phyloP scores from a whole-genome alignment of 2,329 filamentous ascomycete genomes.

The Nigrospora oryzae region DNA sequence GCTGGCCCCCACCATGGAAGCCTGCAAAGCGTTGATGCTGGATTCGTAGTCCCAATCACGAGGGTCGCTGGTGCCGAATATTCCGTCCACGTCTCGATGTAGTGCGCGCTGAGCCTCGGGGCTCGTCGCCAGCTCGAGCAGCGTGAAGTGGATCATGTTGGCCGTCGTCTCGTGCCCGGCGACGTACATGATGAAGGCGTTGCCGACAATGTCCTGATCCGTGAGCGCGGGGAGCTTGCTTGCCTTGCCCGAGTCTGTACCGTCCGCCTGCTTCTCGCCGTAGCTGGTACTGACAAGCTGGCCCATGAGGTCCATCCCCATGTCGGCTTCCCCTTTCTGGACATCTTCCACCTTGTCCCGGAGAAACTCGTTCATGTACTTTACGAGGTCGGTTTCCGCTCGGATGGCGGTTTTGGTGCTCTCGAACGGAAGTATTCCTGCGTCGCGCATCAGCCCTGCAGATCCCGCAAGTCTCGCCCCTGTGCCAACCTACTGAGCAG shows the following conservation, averaged over 20 bases:
- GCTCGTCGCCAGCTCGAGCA: slow-evolving; percentile 60
- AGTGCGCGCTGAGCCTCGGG: slow-evolving; percentile 54
- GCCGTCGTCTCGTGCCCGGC: slow-evolving; percentile 79
- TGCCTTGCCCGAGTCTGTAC: slow-evolving; percentile 6
- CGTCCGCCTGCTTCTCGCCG: slow-evolving; percentile 13
- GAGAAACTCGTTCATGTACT: slow-evolving; percentile 64
- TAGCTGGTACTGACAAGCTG: slow-evolving; percentile 37
- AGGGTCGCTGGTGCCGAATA: slow-evolving; percentile 51
- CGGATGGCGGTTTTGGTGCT: slow-evolving; percentile 40
- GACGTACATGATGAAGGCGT: slow-evolving; percentile 60
- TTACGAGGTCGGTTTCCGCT: slow-evolving; percentile 53
- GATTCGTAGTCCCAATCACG: slow-evolving; percentile 63
- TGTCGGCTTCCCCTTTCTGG: slow-evolving; percentile 25
- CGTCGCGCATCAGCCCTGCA: slow-evolving; percentile 1
- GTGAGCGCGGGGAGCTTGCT: slow-evolving; percentile 31
- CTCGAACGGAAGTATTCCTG: slow-evolving; percentile 40
- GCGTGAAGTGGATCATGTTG: slow-evolving; percentile 63
- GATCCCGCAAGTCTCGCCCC: background rate
- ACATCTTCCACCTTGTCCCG: slow-evolving; percentile 45
- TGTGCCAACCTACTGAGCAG: slow-evolving; percentile 35
- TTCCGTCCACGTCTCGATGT: slow-evolving; percentile 60
- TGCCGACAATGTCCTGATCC: slow-evolving; percentile 62
- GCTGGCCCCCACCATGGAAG: slow-evolving; percentile 62
- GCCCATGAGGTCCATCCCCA: slow-evolving; percentile 45
- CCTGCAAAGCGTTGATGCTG: slow-evolving; percentile 56